Base-by-base conservation (phyloP, 148 eudicot genomes). In the Rhododendron molle region DNA sequence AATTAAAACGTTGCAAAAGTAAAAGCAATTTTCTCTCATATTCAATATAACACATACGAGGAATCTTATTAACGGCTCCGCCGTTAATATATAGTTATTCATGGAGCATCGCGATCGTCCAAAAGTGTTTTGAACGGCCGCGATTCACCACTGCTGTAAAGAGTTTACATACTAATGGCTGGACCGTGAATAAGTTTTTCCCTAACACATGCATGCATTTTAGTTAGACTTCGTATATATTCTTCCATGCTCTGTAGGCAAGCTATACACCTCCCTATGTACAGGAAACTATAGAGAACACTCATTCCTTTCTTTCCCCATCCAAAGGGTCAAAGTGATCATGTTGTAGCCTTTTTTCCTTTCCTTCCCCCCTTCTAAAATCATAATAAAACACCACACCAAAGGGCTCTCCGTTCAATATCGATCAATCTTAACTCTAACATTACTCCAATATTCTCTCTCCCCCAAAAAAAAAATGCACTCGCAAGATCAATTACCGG, bases 221-320 rank as follows among this genome's bases (percentile, higher is more conserved):
- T 78, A 21, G 54, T 78, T 78, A n/a, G 81, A 78, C 81, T 78
- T 78, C 3, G 69, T 50, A 72, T 83, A 23, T 76, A 54, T 84
- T 47, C 26, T 84, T 84, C n/a, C 80, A 74, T 74, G 50, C 36
- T 52, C 16, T 15, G 20, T n/a, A 84, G 52, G 86, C 20, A 76
- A 74, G 71, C 50, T 84, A n/a, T 52, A 74, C 40, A 46, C 81
- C 86, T 84, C 72, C 10, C 54, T 80, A 1, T 76, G 21, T 5
- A 76, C 85, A 72, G 5, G 16, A 28, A 26, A 21, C 21, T 14
- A 40, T 40, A 26, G 34, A 67, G 50, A 32, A 80, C 50, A 44
- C 18, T 76, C 77, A 88, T 88, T 88, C 89, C 38, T 88, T 85
- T 67, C 89, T 85, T 88, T 83, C 74, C 14, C 83, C 73, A 50